Base-by-base conservation (phyloP, 257 asterid species). In the Cynanchum wilfordii region DNA sequence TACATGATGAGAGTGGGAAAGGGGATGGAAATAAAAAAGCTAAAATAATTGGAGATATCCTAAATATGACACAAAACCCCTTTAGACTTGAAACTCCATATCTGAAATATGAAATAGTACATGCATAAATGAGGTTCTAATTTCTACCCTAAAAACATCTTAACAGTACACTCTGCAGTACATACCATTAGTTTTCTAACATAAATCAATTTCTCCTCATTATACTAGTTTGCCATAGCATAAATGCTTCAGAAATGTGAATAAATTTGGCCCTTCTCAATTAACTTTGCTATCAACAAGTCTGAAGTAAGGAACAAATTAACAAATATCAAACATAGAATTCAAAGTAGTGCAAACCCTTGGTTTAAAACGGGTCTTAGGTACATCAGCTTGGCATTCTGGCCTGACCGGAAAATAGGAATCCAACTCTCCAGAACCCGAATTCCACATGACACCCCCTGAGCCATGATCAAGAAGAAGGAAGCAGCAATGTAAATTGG, bases 341-440 rank as follows among this genome's bases (percentile, higher is more conserved):
- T 16, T 66, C 36, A 59, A 40, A 63, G n/a, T 45, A 33, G 30
- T 7, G 58, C 93, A 66, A 73, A 93, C 98, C 94, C 96, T 81
- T 17, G 98, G 88, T 77, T 89, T 93, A 79, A 91, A 93, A 55
- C 96, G 89, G 62, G 93, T 88, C 84, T 86, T 86, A 66, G 96
- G 97, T 58, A 86, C 90, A 78, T 89, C 95, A 56, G 86, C 96
- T 79, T 76, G 89, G 69, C 95, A 91, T 81, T 91, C 96, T n/a
- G 93, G 89, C 73, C 89, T 91, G 74, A 86, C 68, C 47, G 97
- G 96, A 80, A 85, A 93, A 80, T 86, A 93, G 0, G 90, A 75
- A 76, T 87, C 97, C 85, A 93, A 79, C 81, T 93, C 97, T 83
- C 80, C 95, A 12, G 88, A 51, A 44, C 79, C 82, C 33, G 89